Evolutionary conservation across 352 stramenopile species (phyloP).

Genomic region (Globisporangium uncinulatum): DNA sequence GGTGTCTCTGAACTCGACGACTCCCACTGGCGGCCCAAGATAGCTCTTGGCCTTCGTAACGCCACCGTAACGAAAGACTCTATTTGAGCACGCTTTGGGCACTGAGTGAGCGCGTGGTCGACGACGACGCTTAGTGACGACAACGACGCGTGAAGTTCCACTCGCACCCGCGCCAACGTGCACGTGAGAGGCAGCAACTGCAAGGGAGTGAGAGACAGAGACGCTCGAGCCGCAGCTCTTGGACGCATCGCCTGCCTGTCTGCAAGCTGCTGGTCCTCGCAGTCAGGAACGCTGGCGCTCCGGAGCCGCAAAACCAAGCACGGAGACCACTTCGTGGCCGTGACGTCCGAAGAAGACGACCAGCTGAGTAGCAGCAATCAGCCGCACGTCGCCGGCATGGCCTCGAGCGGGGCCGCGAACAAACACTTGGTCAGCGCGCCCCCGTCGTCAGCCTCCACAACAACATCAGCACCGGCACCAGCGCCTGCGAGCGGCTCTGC

Average conservation of each 20-base stretch:
- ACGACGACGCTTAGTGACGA: no score
- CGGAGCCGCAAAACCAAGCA: slow-evolving; percentile 35
- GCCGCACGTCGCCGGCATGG: slow-evolving; percentile 17
- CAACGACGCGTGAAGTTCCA: no score
- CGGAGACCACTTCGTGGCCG: slow-evolving; percentile 26
- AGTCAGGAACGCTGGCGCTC: slow-evolving; percentile 28
- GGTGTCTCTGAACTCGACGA: no score
- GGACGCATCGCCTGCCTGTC: not conserved
- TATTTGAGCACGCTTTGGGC: no score
- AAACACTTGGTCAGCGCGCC: slow-evolving; percentile 9
- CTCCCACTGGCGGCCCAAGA: no score
- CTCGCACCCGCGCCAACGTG: no score
- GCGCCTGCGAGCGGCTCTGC: not conserved
- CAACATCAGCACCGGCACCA: not conserved
- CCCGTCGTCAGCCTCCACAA: slow-evolving; percentile 7
- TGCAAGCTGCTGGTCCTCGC: not conserved
- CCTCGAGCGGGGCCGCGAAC: slow-evolving; percentile 13
- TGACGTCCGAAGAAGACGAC: slow-evolving; percentile 22
- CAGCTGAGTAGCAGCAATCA: slow-evolving; percentile 9
- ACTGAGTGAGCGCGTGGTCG: no score
- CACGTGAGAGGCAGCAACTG: no score
- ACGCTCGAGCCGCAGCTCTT: not conserved
- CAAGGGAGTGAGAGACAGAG: no score
- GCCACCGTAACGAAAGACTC: no score
- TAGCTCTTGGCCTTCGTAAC: no score